phyloP scores from a whole-genome alignment of 257 asterid species.

The Eucommia ulmoides region DNA sequence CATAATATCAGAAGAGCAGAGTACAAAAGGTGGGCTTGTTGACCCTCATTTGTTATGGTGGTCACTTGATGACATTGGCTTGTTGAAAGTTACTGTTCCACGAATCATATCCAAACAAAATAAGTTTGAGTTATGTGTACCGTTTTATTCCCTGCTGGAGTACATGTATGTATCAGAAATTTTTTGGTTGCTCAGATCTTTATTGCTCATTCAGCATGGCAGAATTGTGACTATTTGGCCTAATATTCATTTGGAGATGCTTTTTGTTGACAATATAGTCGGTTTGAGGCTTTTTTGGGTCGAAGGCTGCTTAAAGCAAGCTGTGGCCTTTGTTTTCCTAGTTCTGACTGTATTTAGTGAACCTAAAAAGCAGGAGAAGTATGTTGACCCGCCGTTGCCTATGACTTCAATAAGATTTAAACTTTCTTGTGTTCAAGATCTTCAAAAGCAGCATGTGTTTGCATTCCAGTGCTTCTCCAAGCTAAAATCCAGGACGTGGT shows the following conservation, averaged over 20 bases:
- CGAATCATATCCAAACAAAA: conserved; percentile 26
- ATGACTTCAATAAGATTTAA: conserved; percentile 64
- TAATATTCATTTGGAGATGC: conserved; percentile 66
- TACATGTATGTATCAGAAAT: conserved; percentile 20
- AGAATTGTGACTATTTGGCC: conserved; percentile 54
- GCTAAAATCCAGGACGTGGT: conserved; percentile 52
- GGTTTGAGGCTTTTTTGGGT: conserved; percentile 66
- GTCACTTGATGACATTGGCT: conserved; percentile 35
- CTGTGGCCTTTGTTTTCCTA: conserved; percentile 46
- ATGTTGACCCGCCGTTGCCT: conserved; percentile 45
- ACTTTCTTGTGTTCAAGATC: conserved; percentile 44
- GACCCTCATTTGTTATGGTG: conserved; percentile 20
- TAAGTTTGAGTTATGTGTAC: conserved; percentile 31
- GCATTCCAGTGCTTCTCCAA: conserved; percentile 57
- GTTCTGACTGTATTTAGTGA: conserved; percentile 50
- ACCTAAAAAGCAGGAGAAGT: conserved; percentile 32
- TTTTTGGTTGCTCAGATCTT: conserved; percentile 31
- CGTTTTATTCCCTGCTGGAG: conserved; percentile 23
- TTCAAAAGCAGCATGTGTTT: conserved; percentile 45
- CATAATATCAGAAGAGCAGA: no score
- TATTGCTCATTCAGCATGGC: conserved; percentile 56
- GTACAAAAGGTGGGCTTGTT: conserved; percentile 11
- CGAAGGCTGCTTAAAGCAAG: conserved; percentile 69
- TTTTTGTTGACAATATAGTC: conserved; percentile 58
- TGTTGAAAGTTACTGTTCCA: conserved; percentile 24